These are phyloP conservation scores for Acaromyces ingoldii DNA, from an alignment of 1,284 basidiomycete genomes.

Conservation along the genomic window DNA sequence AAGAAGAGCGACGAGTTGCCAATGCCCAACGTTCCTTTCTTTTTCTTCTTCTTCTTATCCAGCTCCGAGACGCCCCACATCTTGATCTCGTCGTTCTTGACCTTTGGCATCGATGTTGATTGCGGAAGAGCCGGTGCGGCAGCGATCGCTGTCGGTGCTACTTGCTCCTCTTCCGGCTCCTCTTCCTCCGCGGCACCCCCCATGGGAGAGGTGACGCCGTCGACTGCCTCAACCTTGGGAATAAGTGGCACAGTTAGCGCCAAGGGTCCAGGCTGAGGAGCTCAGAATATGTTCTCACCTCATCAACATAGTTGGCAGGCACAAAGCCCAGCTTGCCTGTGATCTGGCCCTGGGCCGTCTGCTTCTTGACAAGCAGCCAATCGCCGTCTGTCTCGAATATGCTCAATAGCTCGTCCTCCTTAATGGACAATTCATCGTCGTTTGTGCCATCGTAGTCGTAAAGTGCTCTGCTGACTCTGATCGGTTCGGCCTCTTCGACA, in stretches of 20 bases:
- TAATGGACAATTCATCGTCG: constrained; percentile 44
- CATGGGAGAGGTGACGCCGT: constrained; percentile 6
- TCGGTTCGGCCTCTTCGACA: constrained; percentile 44
- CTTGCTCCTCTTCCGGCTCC: constrained; percentile 21
- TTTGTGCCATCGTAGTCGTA: constrained; percentile 48
- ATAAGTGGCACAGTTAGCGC: not conserved
- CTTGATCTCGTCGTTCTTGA: constrained; percentile 46
- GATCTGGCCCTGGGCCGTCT: constrained; percentile 4
- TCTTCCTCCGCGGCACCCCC: constrained; percentile 17
- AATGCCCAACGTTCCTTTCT: constrained; percentile 49
- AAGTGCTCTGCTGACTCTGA: constrained; percentile 39
- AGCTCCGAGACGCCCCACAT: constrained; percentile 49
- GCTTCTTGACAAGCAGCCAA: constrained; percentile 48
- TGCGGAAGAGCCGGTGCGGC: constrained; percentile 17
- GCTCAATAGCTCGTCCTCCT: constrained; percentile 42
- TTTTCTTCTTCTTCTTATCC: constrained; percentile 46
- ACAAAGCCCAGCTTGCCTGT: constrained; percentile 40
- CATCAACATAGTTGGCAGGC: constrained; percentile 49
- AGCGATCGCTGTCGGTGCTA: constrained; percentile 20
- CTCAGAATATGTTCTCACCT: constrained; percentile 13
- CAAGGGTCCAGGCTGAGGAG: not conserved
- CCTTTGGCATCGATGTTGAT: too few relatives aligned
- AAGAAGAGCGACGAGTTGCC: constrained; percentile 49
- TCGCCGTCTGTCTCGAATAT: constrained; percentile 40
- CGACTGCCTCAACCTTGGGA: constrained; percentile 23